Base-by-base conservation (phyloP, 2,329 filamentous ascomycete species). In the Grosmannia clavigera region DNA sequence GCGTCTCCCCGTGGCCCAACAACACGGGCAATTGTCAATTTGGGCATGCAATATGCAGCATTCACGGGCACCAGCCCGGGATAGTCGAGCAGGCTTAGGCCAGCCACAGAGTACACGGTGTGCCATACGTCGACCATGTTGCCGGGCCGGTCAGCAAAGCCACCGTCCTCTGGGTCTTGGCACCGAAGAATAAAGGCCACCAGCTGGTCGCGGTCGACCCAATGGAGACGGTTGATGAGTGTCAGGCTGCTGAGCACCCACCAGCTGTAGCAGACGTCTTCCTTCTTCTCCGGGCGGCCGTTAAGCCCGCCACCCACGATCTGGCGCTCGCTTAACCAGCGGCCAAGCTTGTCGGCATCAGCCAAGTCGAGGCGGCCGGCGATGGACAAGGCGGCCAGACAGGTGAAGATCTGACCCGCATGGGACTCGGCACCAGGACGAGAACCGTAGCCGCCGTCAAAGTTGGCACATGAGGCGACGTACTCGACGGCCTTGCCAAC, bases 241-340 rank as follows among this genome's bases (percentile, higher is more conserved):
- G 88, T 86, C 66, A 99, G 76, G 70, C 92, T 96, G 69, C 89
- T 92, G 69, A 92, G 76, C 53, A 97, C 94, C 94, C 94, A 99
- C 94, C 94, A 99, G 71, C 90, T 96, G 75, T 99, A 99, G 75
- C 94, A 99, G 16, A 96, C 92, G 71, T 99, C 94, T 70, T 96
- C 92, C 64, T 88, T 76, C 77, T 99, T 99, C 75, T 97, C 94
- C 0, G 94, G 94, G 56, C 94, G 82, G 3, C 94, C 94, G 70
- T 99, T 99, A 57, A 99, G 76, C 0, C 94, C 94, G 35, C 94
- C 94, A 55, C 86, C 86, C 11, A 89, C 82, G 33, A 95, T 78
- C 71, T 99, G 94, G 64, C 94, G 82, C 74, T 99, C 94, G 72
- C 91, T 95, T 59, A 99, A 78, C 94, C 94, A 99, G 56, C 84